Base-by-base conservation (phyloP, 2,329 filamentous ascomycete species). In the Stachybotrys chlorohalonatus region DNA sequence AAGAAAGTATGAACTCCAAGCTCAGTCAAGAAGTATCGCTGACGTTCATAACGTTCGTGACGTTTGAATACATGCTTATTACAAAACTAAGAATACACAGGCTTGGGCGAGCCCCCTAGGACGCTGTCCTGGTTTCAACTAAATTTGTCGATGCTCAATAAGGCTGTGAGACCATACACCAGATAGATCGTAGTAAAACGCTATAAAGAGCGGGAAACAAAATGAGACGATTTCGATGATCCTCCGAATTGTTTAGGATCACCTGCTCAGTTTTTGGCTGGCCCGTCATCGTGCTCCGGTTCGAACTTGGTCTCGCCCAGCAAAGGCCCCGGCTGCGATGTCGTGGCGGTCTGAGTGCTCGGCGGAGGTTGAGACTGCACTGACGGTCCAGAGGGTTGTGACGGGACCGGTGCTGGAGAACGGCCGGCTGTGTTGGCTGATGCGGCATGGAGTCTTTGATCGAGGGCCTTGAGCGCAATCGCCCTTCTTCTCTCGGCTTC, bases 401-500 rank as follows among this genome's bases (percentile, higher is more conserved):
- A 60, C 57, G 74, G 45, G 53, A 56, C 55, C 42, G 57, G 60
- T 48, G 56, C 39, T 17, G 51, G 54, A 50, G 79, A 73, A 56
- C 71, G 79, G 16, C n/a, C 32, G 8, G 50, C 50, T 42, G 50
- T 32, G 32, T 45, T 52, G 39, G 77, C 77, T 15, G 88, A 86
- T 4, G 91, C 90, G n/a, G 90, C 88, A 69, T 94, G 89, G 53
- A 99, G 76, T 59, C 94, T 81, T 73, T 97, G 91, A 70, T 99
- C 94, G 54, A 99, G 75, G 4, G 92, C 93, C 67, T 93, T 93
- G 54, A 99, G 78, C 1, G 94, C 94, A 60, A 99, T 74, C 0
- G 92, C 92, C 60, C 94, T 82, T 67, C 94, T 83, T 60, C 94
- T 78, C 75, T 97, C 94, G 1, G 93, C 93, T 71, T 97, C 94